Evolutionary conservation across 208 protist species (phyloP).

Genomic region (Blechomonas ayalai): DNA sequence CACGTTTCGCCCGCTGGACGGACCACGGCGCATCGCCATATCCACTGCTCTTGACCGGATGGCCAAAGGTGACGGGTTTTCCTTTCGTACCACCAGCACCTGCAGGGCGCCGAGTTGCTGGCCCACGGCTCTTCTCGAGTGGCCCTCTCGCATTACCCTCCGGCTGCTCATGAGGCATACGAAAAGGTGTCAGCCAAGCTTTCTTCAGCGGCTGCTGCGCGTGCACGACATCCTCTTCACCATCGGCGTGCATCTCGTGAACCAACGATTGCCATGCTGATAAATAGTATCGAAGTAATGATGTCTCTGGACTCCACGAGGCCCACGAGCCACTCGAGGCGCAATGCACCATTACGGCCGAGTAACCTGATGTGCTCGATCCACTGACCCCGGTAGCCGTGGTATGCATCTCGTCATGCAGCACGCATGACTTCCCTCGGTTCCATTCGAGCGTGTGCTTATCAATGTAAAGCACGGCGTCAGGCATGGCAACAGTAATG

Average conservation of each 20-base stretch:
- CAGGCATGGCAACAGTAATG: slow-evolving; percentile 23
- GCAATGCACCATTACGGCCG: slow-evolving; percentile 3
- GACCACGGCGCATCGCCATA: slow-evolving; percentile 58
- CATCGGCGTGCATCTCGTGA: too few relatives aligned
- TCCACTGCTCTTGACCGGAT: slow-evolving; percentile 40
- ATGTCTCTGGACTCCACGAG: slow-evolving; percentile 4
- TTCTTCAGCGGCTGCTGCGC: slow-evolving; percentile 36
- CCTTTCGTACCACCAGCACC: slow-evolving; percentile 4
- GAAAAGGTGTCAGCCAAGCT: slow-evolving; percentile 22
- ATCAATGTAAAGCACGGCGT: slow-evolving; percentile 25
- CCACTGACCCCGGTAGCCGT: too few relatives aligned
- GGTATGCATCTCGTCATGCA: slow-evolving; percentile 6
- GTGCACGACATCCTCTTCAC: slow-evolving; percentile 54
- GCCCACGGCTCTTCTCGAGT: too few relatives aligned
- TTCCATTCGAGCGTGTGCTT: slow-evolving; percentile 14
- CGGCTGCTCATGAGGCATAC: slow-evolving; percentile 10
- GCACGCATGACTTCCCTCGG: slow-evolving; percentile 7
- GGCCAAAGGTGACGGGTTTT: slow-evolving; percentile 36
- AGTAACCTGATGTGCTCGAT: too few relatives aligned
- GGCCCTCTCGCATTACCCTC: too few relatives aligned
- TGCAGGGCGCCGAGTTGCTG: too few relatives aligned
- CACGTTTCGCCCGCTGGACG: slow-evolving; percentile 8
- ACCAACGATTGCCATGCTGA: not conserved
- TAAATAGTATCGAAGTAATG: slow-evolving; percentile 8
- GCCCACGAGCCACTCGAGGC: slow-evolving; percentile 20